Percentiles rank a stretch among this genome's conserved stretches.
Evolutionary conservation across 345 rosid genomes (phyloP).

Genomic region (Noccaea bulbosa): DNA sequence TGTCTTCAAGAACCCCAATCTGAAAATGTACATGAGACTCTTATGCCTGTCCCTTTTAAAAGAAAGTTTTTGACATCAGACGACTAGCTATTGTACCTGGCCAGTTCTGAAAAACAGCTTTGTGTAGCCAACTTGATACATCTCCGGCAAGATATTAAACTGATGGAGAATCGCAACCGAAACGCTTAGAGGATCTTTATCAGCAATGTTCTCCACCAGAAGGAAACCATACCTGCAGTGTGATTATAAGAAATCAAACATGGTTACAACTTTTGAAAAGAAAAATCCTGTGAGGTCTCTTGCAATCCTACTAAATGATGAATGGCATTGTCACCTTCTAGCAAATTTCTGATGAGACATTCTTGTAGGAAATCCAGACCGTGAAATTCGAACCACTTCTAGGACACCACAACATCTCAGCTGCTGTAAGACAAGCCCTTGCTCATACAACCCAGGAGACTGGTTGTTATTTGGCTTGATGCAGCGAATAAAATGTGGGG

Average conservation of each 20-base stretch:
- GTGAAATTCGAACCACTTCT: constrained; percentile 96
- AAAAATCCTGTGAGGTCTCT: background rate
- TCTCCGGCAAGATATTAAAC: constrained; percentile 92
- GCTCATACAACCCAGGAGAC: constrained; percentile 87
- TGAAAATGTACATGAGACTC: constrained; percentile 45
- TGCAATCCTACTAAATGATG: constrained; percentile 24
- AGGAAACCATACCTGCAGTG: constrained; percentile 91
- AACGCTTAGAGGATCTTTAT: constrained; percentile 91
- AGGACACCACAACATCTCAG: constrained; percentile 97
- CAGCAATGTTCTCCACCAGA: constrained; percentile 72
- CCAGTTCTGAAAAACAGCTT: constrained; percentile 96
- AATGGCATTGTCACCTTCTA: constrained; percentile 57
- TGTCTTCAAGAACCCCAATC: constrained; percentile 98
- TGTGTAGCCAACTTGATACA: constrained; percentile 99
- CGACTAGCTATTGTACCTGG: constrained; percentile 60
- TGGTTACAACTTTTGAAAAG: constrained; percentile 17
- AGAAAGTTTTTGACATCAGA: constrained; percentile 16
- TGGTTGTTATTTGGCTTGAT: constrained; percentile 93
- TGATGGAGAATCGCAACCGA: constrained; percentile 99
- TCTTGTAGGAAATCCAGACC: constrained; percentile 98
- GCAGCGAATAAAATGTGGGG: constrained; percentile 98
- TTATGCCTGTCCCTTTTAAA: constrained; percentile 21
- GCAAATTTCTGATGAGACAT: constrained; percentile 97
- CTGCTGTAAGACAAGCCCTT: constrained; percentile 93
- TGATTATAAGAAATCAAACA: constrained; percentile 27